Conservation (phyloP, 495 filamentous ascomycete genomes). For the Amorphotheca resinae region DNA sequence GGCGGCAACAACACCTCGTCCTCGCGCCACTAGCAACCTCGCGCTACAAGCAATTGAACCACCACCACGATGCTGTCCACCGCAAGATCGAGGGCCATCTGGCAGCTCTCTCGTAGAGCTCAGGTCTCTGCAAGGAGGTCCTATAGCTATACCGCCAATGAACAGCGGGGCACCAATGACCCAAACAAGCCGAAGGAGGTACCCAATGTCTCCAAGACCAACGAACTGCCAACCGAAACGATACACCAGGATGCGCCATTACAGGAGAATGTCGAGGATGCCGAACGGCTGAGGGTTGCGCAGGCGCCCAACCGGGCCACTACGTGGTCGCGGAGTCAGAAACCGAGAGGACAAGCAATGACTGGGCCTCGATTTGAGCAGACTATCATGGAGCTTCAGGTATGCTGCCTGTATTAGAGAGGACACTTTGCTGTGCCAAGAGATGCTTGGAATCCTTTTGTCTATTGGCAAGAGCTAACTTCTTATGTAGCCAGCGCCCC, state of each 20-base stretch:
- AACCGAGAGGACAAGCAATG: conserved; percentile 71
- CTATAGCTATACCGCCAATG: conserved; percentile 34
- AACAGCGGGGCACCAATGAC: conserved; percentile 26
- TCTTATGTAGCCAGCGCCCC: conserved; percentile 58
- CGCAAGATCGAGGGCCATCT: conserved; percentile 33
- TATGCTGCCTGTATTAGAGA: conserved; percentile 29
- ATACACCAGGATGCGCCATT: conserved; percentile 17
- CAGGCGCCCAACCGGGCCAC: conserved; percentile 80
- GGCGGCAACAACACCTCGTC: conserved; percentile 14
- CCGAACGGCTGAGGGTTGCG: conserved; percentile 43
- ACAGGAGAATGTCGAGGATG: conserved; percentile 47
- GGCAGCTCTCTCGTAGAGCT: conserved; percentile 10
- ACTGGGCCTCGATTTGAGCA: conserved; percentile 91
- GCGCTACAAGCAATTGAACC: conserved; percentile 20
- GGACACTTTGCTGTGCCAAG: no score
- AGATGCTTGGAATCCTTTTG: neutral
- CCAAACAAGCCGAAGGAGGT: conserved; percentile 37
- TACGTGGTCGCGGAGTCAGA: conserved; percentile 77
- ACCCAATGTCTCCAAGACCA: conserved; percentile 42
- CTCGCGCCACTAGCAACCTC: conserved; percentile 17
- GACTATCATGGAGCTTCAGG: conserved; percentile 82
- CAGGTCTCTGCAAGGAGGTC: conserved; percentile 28
- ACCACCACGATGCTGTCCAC: conserved; percentile 43
- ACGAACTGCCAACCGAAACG: conserved; percentile 39
- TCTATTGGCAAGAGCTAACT: conserved; percentile 7